A percentile compares a stretch with the other conserved stretches of the same genome.
Evolutionary conservation across 768 basidiomycete genomes (phyloP).

Genomic region (Cubamyces sp.): DNA sequence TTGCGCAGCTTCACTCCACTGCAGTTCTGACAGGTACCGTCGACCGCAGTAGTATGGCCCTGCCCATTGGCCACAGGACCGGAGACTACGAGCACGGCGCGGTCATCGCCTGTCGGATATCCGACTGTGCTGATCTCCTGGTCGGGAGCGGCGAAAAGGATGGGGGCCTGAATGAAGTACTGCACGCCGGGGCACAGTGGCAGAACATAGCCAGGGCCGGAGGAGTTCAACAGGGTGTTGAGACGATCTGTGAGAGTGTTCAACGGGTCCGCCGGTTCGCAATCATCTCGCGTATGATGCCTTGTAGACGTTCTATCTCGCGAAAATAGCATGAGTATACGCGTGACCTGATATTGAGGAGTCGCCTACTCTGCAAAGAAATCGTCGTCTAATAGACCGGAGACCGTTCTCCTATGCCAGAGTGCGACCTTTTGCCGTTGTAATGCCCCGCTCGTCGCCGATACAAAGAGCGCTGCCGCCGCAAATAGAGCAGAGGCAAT

Average conservation of each 20-base stretch:
- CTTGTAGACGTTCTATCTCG: neutral
- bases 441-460: neutral
- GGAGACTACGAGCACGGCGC: slow-evolving; percentile 71
- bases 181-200: slow-evolving; percentile 63
- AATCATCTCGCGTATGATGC: slow-evolving; percentile 30
- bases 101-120: slow-evolving; percentile 66
- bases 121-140: slow-evolving; percentile 85
- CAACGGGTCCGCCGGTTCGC: slow-evolving; percentile 54
- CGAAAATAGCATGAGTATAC: neutral
- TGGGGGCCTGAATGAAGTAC: slow-evolving; percentile 68
- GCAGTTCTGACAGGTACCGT: slow-evolving; percentile 65
- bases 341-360: neutral
- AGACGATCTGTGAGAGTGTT: slow-evolving; percentile 67
- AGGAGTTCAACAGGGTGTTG: slow-evolving; percentile 64
- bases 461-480: neutral
- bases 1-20: slow-evolving; percentile 66
- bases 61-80: slow-evolving; percentile 64
- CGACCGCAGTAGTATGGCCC: slow-evolving; percentile 75
- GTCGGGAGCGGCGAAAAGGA: slow-evolving; percentile 65
- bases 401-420: slow-evolving; percentile 3
- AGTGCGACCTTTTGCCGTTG: neutral
- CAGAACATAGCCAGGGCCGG: slow-evolving; percentile 68
- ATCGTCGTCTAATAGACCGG: neutral
- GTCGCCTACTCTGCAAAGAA: slow-evolving; percentile 6
- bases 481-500: neutral